phyloP scores from a whole-genome alignment of 257 asterid genomes.

The Lantana camara region DNA sequence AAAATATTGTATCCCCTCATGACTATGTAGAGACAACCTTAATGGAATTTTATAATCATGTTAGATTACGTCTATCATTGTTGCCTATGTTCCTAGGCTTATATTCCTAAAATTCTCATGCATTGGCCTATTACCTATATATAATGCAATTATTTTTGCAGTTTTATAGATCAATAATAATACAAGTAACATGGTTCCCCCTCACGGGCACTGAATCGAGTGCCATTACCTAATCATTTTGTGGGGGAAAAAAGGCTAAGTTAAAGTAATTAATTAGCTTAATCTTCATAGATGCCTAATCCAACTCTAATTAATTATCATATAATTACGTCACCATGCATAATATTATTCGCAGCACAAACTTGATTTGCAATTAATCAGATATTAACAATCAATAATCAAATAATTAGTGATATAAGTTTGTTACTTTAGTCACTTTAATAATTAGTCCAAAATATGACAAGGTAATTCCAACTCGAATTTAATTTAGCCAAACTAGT shows the following conservation, averaged over 20 bases:
- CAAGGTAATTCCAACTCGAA: no score
- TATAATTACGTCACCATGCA: no score
- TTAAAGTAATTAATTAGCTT: conserved; percentile 20
- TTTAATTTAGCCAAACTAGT: no score
- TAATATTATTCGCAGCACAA: no score
- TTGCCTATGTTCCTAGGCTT: conserved; percentile 2
- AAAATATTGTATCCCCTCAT: conserved; percentile 4
- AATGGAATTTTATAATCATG: conserved; percentile 20
- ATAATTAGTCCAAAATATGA: no score
- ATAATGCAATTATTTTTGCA: background rate
- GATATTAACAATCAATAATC: no score
- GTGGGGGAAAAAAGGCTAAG: background rate
- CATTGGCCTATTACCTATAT: conserved; percentile 17
- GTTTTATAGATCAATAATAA: conserved; percentile 1
- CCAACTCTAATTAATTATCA: no score
- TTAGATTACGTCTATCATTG: background rate
- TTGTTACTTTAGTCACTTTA: no score
- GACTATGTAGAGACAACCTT: conserved; percentile 24
- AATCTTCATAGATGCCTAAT: background rate
- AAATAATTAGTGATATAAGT: no score
- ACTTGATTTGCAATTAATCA: no score
- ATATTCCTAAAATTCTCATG: background rate
- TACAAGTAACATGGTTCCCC: conserved; percentile 2
- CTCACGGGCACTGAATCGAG: conserved; percentile 21
- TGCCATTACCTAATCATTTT: conserved; percentile 21